Evolutionary conservation across 805 yeast species (phyloP).

Genomic region (Lipomyces kockii): DNA sequence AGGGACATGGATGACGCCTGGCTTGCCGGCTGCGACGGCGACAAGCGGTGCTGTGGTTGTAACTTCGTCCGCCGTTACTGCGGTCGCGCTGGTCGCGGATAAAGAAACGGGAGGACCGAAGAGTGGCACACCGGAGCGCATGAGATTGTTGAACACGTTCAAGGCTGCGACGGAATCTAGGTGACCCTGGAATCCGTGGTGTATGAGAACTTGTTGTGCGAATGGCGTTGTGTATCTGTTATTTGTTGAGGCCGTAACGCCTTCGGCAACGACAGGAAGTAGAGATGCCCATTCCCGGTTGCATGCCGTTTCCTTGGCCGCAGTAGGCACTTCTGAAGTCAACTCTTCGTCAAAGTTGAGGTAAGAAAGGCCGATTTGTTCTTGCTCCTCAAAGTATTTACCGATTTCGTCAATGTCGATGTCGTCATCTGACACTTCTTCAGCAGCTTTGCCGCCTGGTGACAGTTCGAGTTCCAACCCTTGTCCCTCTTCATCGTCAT

Average conservation of each 20-base stretch:
- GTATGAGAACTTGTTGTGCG: slow-evolving; percentile 27
- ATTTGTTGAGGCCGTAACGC: not conserved
- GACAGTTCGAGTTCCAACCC: not conserved
- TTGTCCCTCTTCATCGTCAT: not conserved
- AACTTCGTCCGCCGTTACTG: not conserved
- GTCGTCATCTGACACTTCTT: not conserved
- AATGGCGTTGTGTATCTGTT: slow-evolving; percentile 24
- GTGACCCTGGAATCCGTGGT: slow-evolving; percentile 24
- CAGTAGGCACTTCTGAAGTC: not conserved
- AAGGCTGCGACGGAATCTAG: slow-evolving; percentile 30
- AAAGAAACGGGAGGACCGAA: not conserved
- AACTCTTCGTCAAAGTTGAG: not conserved
- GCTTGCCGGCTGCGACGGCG: slow-evolving; percentile 7
- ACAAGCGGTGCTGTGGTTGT: not conserved
- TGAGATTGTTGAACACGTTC: slow-evolving; percentile 18
- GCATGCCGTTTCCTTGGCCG: not conserved
- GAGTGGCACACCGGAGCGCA: slow-evolving; percentile 4
- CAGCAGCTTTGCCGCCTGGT: not conserved
- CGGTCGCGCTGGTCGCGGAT: not conserved
- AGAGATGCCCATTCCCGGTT: not conserved
- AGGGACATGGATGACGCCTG: slow-evolving; percentile 10
- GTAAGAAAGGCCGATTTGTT: not conserved
- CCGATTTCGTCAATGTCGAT: not conserved
- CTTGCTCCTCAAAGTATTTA: not conserved
- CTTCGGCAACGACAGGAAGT: not conserved